phyloP scores from a whole-genome alignment of 495 filamentous ascomycete genomes.

The Tuber melanosporum region DNA sequence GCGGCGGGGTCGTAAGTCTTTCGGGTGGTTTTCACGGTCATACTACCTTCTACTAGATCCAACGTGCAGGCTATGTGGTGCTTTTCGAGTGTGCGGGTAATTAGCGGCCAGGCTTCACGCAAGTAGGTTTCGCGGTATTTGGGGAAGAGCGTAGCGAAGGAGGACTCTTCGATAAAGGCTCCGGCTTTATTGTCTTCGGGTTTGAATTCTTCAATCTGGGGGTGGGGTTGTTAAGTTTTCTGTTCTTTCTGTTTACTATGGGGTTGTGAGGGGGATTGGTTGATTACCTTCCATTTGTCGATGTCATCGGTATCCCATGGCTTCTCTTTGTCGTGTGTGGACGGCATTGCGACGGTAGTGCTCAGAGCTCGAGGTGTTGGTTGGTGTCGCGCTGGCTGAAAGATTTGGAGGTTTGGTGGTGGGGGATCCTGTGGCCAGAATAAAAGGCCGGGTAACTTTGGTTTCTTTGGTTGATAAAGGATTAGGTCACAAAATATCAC shows the following conservation, averaged over 20 bases:
- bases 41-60: constrained; percentile 90
- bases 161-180: constrained; percentile 85
- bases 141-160: constrained; percentile 86
- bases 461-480: background rate
- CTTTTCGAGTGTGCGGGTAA: constrained; percentile 74
- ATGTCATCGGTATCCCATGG: constrained; percentile 98
- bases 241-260: background rate
- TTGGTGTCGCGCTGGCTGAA: background rate
- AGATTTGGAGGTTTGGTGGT: background rate
- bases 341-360: constrained; percentile 59
- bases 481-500: background rate
- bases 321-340: constrained; percentile 88
- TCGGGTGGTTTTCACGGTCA: constrained; percentile 90
- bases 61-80: constrained; percentile 77
- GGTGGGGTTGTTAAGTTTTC: background rate
- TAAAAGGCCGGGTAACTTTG: background rate
- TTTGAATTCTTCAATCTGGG: constrained; percentile 70
- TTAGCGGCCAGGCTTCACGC: constrained; percentile 78
- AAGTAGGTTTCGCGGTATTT: constrained; percentile 96
- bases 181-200: constrained; percentile 78
- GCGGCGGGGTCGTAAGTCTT: constrained; percentile 92
- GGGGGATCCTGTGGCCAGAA: background rate
- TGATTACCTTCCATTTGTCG: constrained; percentile 83
- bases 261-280: background rate
- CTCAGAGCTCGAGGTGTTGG: background rate